Evolutionary conservation across 2,329 filamentous ascomycete species (phyloP).

Genomic region (Fusarium staphyleae): DNA sequence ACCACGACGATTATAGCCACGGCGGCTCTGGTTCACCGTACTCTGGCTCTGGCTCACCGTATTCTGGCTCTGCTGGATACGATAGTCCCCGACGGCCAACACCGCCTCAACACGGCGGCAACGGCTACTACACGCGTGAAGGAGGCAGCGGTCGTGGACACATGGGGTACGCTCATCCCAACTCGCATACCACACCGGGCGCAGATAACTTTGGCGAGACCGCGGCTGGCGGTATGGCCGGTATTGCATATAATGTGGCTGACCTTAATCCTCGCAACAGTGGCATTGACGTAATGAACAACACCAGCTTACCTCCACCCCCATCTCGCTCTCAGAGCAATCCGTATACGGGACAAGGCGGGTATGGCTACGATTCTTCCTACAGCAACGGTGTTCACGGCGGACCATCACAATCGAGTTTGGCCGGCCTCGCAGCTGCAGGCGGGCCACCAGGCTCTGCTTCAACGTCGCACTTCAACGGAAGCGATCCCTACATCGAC

Average conservation of each 20-base stretch:
- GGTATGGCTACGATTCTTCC: conserved; percentile 38
- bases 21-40: conserved; percentile 28
- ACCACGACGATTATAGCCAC: conserved; percentile 31
- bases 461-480: conserved; percentile 30
- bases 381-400: conserved; percentile 15
- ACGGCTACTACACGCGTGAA: conserved; percentile 34
- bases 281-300: conserved; percentile 67
- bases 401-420: conserved; percentile 49
- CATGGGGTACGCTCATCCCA: conserved; percentile 36
- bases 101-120: conserved; percentile 30
- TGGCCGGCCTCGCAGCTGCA: conserved; percentile 41
- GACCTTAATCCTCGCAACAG: conserved; percentile 70
- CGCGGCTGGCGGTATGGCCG: conserved; percentile 71
- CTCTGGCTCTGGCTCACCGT: conserved; percentile 32
- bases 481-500: conserved; percentile 60
- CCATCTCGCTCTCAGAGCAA: conserved; percentile 46
- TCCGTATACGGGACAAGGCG: conserved; percentile 32
- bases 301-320: conserved; percentile 47
- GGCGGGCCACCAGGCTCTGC: conserved; percentile 36
- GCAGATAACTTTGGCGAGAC: conserved; percentile 71
- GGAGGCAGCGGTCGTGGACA: conserved; percentile 35
- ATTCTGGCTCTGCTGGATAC: conserved; percentile 32
- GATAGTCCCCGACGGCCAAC: conserved; percentile 34
- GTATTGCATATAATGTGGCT: conserved; percentile 71
- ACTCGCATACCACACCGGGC: conserved; percentile 58